Base-by-base conservation (phyloP, 2,329 filamentous ascomycete species). In the Claviceps sp. region DNA sequence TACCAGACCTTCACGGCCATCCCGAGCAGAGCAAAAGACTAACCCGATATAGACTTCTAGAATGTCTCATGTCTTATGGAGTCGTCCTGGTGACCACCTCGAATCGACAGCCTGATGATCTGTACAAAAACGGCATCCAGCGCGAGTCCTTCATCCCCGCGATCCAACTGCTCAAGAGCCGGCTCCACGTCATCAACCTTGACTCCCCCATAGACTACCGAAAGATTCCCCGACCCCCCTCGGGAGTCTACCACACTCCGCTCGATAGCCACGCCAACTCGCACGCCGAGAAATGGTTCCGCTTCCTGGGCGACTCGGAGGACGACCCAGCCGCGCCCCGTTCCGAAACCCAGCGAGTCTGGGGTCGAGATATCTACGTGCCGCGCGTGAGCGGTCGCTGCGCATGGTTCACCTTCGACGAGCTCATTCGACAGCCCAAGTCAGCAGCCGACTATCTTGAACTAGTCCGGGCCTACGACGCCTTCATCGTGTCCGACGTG, bases 51-150 rank as follows among this genome's bases (percentile, higher is more conserved):
- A 79, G 87, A 57, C 74, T 98, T 5, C 80, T 98, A 8, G 90
- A 97, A 68, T 78, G 81, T 1, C 78, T 98, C 52, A 96, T 97
- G 89, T 87, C 87, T 4, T 90, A 97, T 63, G 93, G 93, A n/a
- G 89, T 95, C 2, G 90, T 97, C 16, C 77, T 98, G 50, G 85
- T 98, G 37, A 97, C 93, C 6, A 98, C 93, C 0, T 95, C 89
- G 7, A 98, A 98, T 68, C 80, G 93, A n/a, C 90, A 96, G 60
- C 93, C 93, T 0, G 84, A 94, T 62, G 91, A 98, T 55, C 78
- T 98, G 7, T 98, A 98, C 75, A 95, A 93, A 69, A 98, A 98
- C 65, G 93, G 93, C 52, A 91, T 98, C 57, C 93, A 98, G 70
- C 84, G 93, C 54, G 85, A 95, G 59, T 95, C 88, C 6, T 98